Evolutionary conservation across 495 filamentous ascomycete species (phyloP).

Genomic region (Lichenothelia convexa): DNA sequence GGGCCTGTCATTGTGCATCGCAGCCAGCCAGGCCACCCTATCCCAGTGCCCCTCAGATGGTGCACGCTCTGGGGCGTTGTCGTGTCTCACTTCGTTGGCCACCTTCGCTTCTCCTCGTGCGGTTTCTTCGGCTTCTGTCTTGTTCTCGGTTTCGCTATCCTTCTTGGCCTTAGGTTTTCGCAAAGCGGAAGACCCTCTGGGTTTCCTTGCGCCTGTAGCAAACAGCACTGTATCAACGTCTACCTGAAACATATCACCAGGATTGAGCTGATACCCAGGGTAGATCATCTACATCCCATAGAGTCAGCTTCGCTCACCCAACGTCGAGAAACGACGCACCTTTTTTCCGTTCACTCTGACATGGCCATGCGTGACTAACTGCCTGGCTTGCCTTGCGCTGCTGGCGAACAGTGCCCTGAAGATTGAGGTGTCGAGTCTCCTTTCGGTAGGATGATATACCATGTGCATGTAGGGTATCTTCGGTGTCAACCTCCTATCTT

Average conservation of each 20-base stretch:
- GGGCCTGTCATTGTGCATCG: no score
- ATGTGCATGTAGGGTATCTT: conserved; percentile 77
- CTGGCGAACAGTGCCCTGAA: conserved; percentile 87
- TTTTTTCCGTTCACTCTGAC: conserved; percentile 94
- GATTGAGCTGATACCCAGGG: conserved; percentile 88
- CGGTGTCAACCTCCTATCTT: conserved; percentile 7
- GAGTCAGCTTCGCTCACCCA: background rate
- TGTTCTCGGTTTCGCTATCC: conserved; percentile 14
- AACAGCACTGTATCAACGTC: conserved; percentile 70
- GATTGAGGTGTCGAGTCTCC: conserved; percentile 77
- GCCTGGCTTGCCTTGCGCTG: conserved; percentile 82
- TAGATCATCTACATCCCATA: conserved; percentile 61
- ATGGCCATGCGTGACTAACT: conserved; percentile 79
- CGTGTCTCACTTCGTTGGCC: conserved; percentile 19
- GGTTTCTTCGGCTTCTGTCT: conserved; percentile 8
- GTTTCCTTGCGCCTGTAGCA: conserved; percentile 63
- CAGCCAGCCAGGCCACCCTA: no score
- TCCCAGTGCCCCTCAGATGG: no score
- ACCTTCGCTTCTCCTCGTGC: conserved; percentile 16
- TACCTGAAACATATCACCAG: conserved; percentile 94
- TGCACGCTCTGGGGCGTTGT: no score
- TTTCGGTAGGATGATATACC: conserved; percentile 77
- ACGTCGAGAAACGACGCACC: conserved; percentile 32
- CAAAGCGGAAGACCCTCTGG: conserved; percentile 23
- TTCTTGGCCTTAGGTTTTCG: conserved; percentile 12